phyloP scores from a whole-genome alignment of 179 eudicot species.

The Dionaea muscipula region DNA sequence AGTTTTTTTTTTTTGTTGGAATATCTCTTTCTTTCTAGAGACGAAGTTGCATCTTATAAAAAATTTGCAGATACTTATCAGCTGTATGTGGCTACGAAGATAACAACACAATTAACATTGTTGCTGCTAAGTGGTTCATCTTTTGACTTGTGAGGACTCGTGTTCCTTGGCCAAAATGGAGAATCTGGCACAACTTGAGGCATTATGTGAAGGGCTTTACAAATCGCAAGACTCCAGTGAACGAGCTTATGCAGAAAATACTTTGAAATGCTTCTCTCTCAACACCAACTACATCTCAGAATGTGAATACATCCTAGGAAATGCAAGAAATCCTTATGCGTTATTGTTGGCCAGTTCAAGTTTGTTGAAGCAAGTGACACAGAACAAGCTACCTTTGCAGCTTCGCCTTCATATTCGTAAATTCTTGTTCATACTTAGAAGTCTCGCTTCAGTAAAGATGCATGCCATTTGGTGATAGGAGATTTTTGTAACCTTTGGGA shows the following conservation, averaged over 20 bases:
- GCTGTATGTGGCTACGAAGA: slow-evolving; percentile 20
- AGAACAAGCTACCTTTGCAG: slow-evolving; percentile 65
- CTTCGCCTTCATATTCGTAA: slow-evolving; percentile 94
- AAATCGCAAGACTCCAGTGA: slow-evolving; percentile 83
- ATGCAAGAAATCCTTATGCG: slow-evolving; percentile 78
- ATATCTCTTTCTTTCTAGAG: slow-evolving; percentile 25
- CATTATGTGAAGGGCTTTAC: slow-evolving; percentile 90
- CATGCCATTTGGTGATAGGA: no score
- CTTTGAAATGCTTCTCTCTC: slow-evolving; percentile 67
- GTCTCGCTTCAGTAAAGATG: no score
- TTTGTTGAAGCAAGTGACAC: slow-evolving; percentile 94
- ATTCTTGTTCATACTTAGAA: no score
- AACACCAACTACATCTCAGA: slow-evolving; percentile 71
- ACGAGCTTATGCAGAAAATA: slow-evolving; percentile 79
- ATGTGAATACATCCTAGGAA: slow-evolving; percentile 79
- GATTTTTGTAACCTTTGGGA: no score
- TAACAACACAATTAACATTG: slow-evolving; percentile 11
- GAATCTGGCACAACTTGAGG: slow-evolving; percentile 81
- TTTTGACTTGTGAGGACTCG: slow-evolving; percentile 12
- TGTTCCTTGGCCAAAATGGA: slow-evolving; percentile 46
- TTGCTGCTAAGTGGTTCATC: slow-evolving; percentile 16
- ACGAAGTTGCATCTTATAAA: slow-evolving; percentile 28
- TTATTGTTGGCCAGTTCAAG: slow-evolving; percentile 89
- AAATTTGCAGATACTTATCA: slow-evolving; percentile 31
- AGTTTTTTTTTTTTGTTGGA: no score